Evolutionary conservation across 2,329 filamentous ascomycete species (phyloP), one percentile per base, ranked within the genome.

Genomic region (Ophiobolus disseminans): DNA sequence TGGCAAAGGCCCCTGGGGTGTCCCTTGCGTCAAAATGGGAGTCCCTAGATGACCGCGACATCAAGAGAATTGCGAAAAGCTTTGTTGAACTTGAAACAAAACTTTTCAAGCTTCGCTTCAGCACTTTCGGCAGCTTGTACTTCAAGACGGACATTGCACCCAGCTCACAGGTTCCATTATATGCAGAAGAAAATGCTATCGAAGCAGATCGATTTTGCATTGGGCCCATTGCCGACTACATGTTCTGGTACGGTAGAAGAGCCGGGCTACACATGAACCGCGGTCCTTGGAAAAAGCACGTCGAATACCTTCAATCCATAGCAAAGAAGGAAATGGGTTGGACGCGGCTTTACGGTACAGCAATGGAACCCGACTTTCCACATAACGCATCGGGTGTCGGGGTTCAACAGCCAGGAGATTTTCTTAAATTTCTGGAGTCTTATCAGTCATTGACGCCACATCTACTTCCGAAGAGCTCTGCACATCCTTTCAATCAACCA

Each of bases 1-100:
- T 74, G 39, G 69, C 71, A 48, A 68, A 63, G 28, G 41, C 70
- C 8, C 19, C 57, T 8, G 73, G 73, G 4, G 44, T 38, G 10
- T 53, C 51, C n/a, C 45, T 72, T 16, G 60, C 60, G 23, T 56
- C 58, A 16, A 51, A 40, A 39, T 71, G 69, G 69, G 62, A 59
- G 20, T 6, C 40, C 37, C 46, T 65, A 6, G 17, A 45, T 40
- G 47, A 55, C 14, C 8, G 53, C 17, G 48, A 58, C 34, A 53
- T 55, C 8, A 21, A 21, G 42, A 53, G 40, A 25, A 46, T 68
- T 37, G 40, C 59, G 8, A 38, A 36, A 14, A 59, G 57, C 31
- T 52, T 68, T 19, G 64, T 65, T n/a, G 47, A 62, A 37, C 11
- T 66, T n/a, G 64, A 70, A 34, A 21, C 14, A 9, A 55, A 48